Conservation (phyloP, 1,284 basidiomycete species). For the Gomphus bonarii region DNA sequence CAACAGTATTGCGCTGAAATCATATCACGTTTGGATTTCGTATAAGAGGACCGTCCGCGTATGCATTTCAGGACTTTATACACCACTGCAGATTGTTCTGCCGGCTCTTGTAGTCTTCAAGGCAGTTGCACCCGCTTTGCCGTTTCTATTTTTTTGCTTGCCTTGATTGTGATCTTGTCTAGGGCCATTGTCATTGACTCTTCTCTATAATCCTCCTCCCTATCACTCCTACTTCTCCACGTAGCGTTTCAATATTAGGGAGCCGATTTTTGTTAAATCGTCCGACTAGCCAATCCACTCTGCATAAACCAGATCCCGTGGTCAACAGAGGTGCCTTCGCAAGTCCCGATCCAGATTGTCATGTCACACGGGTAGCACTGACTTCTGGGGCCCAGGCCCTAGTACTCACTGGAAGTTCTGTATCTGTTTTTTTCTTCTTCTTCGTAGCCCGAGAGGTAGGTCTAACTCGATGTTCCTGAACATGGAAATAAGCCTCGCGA, state of each 20-base stretch:
- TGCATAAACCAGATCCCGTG: constrained; percentile 73
- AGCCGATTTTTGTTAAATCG: constrained; percentile 50
- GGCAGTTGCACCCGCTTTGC: too few species aligned
- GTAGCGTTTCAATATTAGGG: constrained; percentile 39
- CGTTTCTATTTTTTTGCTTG: too few species aligned
- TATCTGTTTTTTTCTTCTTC: constrained; percentile 17
- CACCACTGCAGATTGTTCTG: too few species aligned
- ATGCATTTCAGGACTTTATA: too few species aligned
- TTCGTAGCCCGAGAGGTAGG: constrained; percentile 28
- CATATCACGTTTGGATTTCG: too few species aligned
- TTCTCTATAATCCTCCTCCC: constrained; percentile 3
- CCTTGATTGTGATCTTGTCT: too few species aligned
- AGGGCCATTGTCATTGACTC: neutral
- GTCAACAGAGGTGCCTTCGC: constrained; percentile 58
- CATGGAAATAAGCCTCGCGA: neutral
- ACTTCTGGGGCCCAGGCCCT: constrained; percentile 72
- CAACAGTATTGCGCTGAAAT: too few species aligned
- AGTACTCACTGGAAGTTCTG: constrained; percentile 27
- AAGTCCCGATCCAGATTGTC: constrained; percentile 71
- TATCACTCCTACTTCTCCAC: constrained; percentile 16
- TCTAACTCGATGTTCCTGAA: constrained; percentile 49
- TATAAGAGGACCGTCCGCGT: too few species aligned
- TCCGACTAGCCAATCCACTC: constrained; percentile 71
- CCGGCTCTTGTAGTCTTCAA: too few species aligned
- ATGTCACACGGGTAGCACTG: constrained; percentile 63